Percentiles rank a stretch among this genome's conserved stretches.
phyloP scores from a whole-genome alignment of 1,284 basidiomycete species.

The Apiotrichum akiyoshidainum region DNA sequence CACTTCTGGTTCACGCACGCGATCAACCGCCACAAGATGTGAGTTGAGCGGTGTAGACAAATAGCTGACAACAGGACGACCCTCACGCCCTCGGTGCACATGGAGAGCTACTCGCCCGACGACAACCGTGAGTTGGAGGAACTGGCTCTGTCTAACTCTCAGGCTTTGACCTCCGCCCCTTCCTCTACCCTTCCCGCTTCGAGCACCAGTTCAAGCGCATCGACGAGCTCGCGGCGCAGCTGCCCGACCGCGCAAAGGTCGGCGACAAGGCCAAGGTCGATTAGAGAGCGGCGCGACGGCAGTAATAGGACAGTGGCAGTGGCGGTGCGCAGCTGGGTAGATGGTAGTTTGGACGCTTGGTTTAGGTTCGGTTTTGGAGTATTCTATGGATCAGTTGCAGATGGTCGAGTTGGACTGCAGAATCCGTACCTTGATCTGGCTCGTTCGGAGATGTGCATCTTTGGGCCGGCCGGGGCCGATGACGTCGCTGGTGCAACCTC shows the following conservation, averaged over 20 bases:
- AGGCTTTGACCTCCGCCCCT: conserved; percentile 94
- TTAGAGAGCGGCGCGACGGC: conserved; percentile 22
- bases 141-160: background rate
- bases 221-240: conserved; percentile 69
- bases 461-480: too few relatives aligned
- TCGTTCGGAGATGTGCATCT: too few relatives aligned
- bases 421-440: too few relatives aligned
- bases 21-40: conserved; percentile 96
- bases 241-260: conserved; percentile 66
- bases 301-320: too few relatives aligned
- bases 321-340: too few relatives aligned
- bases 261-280: conserved; percentile 54
- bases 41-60: conserved; percentile 9
- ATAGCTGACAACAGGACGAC: conserved; percentile 61
- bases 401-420: too few relatives aligned
- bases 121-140: conserved; percentile 14
- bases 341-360: too few relatives aligned
- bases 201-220: conserved; percentile 96
- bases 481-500: too few relatives aligned
- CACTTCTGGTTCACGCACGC: conserved; percentile 96
- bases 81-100: conserved; percentile 92
- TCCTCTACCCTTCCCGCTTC: conserved; percentile 91
- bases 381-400: too few relatives aligned
- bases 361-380: too few relatives aligned
- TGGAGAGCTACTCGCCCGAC: conserved; percentile 57